Percentiles rank a stretch among this genome's conserved stretches.
phyloP scores from a whole-genome alignment of 768 basidiomycete genomes.

The Astraeus odoratus region DNA sequence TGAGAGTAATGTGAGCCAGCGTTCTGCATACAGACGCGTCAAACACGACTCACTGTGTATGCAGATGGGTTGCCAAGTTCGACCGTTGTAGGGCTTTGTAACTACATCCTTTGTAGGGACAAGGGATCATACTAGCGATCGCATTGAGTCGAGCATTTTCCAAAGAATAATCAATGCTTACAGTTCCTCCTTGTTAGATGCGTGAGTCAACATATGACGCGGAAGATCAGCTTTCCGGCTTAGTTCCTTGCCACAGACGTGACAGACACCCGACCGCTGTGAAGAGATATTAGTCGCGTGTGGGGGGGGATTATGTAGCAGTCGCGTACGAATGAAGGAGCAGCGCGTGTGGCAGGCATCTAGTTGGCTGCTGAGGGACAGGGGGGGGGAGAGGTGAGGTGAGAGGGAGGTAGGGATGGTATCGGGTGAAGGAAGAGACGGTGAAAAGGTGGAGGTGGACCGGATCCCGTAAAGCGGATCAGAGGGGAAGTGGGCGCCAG shows the following conservation, averaged over 20 bases:
- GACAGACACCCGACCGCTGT: conserved; percentile 10
- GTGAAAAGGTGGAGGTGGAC: background rate
- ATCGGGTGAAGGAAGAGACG: background rate
- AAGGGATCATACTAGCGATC: conserved; percentile 17
- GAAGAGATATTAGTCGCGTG: background rate
- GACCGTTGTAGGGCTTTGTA: conserved; percentile 22
- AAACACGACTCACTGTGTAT: conserved; percentile 22
- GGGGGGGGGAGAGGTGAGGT: background rate
- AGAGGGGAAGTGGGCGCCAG: background rate
- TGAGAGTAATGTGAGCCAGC: conserved; percentile 1
- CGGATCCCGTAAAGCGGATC: background rate
- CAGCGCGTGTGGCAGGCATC: conserved; percentile 2
- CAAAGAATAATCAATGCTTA: conserved; percentile 8
- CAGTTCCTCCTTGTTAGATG: conserved; percentile 16
- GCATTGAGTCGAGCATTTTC: background rate
- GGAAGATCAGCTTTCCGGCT: conserved; percentile 20
- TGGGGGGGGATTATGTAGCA: background rate
- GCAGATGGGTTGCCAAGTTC: conserved; percentile 22
- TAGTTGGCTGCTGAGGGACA: background rate
- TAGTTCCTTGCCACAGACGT: conserved; percentile 11
- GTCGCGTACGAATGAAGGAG: conserved; percentile 7
- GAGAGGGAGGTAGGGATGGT: background rate
- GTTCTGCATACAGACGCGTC: background rate
- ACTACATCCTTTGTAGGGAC: conserved; percentile 14
- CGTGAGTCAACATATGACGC: conserved; percentile 23